Base-by-base conservation (phyloP, 2,329 filamentous ascomycete species). In the Diaporthe caulivora region DNA sequence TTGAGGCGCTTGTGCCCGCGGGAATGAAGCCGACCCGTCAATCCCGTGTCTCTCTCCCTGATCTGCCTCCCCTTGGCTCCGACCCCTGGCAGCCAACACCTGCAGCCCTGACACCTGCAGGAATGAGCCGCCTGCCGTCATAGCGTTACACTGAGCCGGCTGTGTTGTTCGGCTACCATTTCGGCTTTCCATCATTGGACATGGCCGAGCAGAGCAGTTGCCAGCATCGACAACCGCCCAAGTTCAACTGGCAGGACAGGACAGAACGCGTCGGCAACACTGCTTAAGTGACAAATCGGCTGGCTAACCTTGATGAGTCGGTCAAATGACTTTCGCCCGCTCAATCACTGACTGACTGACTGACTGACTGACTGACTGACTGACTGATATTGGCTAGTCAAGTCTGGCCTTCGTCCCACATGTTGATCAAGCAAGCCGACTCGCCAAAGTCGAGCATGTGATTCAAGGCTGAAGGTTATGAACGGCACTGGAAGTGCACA, bases 91-190 rank as follows among this genome's bases (percentile, higher is more conserved):
- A 37, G 47, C 40, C n/a, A n/a, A n/a, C n/a, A 67, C 31, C 62
- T 67, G 62, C 62, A 67, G 62, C 62, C 47, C 62, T 67, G 62
- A 53, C 62, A 53, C 47, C 62, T 67, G 62, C 62, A 67, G 62
- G 31, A 67, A 67, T 67, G 62, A 67, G 62, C 62, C 62, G 62
- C 62, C 13, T 67, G 62, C 62, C 62, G 62, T 67, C 62, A 67
- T 53, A 67, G 62, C 31, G 62, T 67, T 67, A 37, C 62, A 67
- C 11, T 29, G 8, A n/a, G 47, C 44, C 60, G 34, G 40, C 60
- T 31, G 40, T 37, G 9, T 62, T 21, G 21, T 37, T 21, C 29
- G 26, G 57, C 57, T 26, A 17, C 42, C 18, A 1, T 13, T 60
- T 17, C 11, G 13, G 13, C 11, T 29, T 53, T n/a, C 51, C 51